Evolutionary conservation across 2,329 filamentous ascomycete genomes (phyloP), one percentile per base, ranked within the genome.

Genomic region (Colletotrichum sp.): DNA sequence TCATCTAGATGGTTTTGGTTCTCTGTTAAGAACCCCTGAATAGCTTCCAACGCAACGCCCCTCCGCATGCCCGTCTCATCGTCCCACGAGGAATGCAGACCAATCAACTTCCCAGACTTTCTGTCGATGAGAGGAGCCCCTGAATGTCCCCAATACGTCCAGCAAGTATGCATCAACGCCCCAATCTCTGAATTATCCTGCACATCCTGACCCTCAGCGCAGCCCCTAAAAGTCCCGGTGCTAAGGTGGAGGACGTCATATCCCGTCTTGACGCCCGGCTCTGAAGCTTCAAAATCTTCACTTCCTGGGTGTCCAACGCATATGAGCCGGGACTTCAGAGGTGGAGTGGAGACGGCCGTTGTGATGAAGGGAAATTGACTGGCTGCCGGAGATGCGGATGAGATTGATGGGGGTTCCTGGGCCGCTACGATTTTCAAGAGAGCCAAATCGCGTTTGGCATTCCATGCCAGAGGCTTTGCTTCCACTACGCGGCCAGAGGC

Each of bases 71-170:
- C 85, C 10, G 87, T 90, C 77, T 86, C 74, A 26, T 90, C 88
- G 78, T 91, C 88, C 88, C 89, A 91, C 32, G 85, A 88, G 6
- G 88, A 90, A 83, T 91, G 89, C 76, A 91, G 75, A 3, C 89
- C 89, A 1, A 90, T 81, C 71, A 91, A 78, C 12, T 30, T 78
- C 0, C 87, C 87, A 14, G 81, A 82, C n/a, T 75, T 79, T 34
- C 75, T 69, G 18, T 85, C 79, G n/a, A 90, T 76, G 18, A 91
- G 79, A 2, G 87, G 88, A 7, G 89, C 89, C 4, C 89, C 89
- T 26, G 86, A 89, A 79, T 90, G 89, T 2, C 89, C 89, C 90
- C 89, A 90, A 79, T 90, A 91, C 3, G 89, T 91, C 89, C 89
- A 91, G 72, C 87, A 89, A 78, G 88, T 86, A 79, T 91, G 89